Percentiles rank a stretch among this genome's conserved stretches.
Conservation (phyloP, 805 yeast species). For the Myxozyma vanderwaltii region DNA sequence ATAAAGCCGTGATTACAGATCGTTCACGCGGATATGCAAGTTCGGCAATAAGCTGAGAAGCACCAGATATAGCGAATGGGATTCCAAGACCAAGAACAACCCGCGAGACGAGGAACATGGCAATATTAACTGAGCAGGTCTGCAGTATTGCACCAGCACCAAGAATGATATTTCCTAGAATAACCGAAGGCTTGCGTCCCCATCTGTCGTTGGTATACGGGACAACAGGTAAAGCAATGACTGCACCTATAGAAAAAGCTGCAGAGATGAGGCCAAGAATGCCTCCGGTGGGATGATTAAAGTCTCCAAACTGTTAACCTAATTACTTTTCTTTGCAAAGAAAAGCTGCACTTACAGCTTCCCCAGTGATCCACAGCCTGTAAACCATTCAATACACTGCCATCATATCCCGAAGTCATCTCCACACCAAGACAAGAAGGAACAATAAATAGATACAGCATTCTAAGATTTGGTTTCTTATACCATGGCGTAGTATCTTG, state of each 20-base stretch:
- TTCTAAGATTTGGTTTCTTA: background rate
- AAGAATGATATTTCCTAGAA: conserved; percentile 15
- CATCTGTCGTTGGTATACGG: conserved; percentile 41
- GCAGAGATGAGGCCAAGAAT: conserved; percentile 46
- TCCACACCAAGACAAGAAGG: conserved; percentile 14
- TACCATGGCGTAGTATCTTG: conserved; percentile 15
- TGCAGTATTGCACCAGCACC: conserved; percentile 32
- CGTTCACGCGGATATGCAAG: conserved; percentile 21
- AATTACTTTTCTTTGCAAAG: background rate
- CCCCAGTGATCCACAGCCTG: conserved; percentile 51
- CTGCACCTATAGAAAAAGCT: conserved; percentile 6
- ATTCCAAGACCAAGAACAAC: conserved; percentile 24
- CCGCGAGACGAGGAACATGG: conserved; percentile 25
- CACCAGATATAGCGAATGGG: conserved; percentile 5
- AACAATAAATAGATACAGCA: conserved; percentile 14
- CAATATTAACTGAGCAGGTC: conserved; percentile 18
- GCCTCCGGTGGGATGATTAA: conserved; percentile 46
- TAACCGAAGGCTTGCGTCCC: conserved; percentile 48
- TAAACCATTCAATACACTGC: conserved; percentile 55
- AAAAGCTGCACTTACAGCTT: conserved; percentile 21
- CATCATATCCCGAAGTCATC: conserved; percentile 52
- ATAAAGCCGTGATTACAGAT: conserved; percentile 47
- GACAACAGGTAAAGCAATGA: background rate
- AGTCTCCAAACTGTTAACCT: conserved; percentile 25
- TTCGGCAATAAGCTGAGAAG: conserved; percentile 19